A percentile compares a stretch with the other conserved stretches of the same genome.
Evolutionary conservation across 140 eudicot species (phyloP).

Genomic region (Ambrosia hybrid): DNA sequence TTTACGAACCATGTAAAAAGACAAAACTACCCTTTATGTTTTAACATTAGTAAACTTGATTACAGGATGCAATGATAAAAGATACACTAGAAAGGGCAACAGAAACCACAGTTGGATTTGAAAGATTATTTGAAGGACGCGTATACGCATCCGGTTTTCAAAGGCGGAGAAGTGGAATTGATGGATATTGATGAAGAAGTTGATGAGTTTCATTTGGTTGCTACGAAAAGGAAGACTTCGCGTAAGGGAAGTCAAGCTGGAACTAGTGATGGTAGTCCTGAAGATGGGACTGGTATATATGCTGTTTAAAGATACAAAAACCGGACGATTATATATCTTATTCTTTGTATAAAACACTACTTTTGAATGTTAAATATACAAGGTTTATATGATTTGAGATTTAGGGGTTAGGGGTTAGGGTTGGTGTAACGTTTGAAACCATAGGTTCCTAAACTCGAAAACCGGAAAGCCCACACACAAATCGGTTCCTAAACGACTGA

Average conservation of each 20-base stretch:
- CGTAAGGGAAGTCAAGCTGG: conserved; percentile 36
- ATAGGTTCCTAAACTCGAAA: no score
- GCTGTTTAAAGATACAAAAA: conserved; percentile 29
- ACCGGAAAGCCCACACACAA: no score
- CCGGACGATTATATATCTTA: not conserved
- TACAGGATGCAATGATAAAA: conserved; percentile 49
- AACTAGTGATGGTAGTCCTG: conserved; percentile 34
- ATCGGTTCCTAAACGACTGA: no score
- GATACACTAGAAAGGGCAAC: conserved; percentile 47
- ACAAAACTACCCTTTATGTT: conserved; percentile 6
- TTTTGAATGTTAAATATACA: not conserved
- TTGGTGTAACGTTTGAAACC: no score
- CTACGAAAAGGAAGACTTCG: conserved; percentile 76
- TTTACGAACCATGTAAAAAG: not conserved
- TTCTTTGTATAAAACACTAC: conserved; percentile 16
- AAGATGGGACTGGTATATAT: conserved; percentile 25
- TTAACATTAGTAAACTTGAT: conserved; percentile 18
- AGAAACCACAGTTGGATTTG: conserved; percentile 36
- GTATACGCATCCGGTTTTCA: conserved; percentile 66
- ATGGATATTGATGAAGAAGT: conserved; percentile 51
- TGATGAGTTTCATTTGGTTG: conserved; percentile 46
- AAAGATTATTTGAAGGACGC: conserved; percentile 59
- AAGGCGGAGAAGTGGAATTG: conserved; percentile 35
- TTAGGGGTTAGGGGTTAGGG: not conserved
- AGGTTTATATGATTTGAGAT: not conserved